A percentile compares a stretch with the other conserved stretches of the same genome.
phyloP scores from a whole-genome alignment of 768 basidiomycete species.

The Suillus placidus region DNA sequence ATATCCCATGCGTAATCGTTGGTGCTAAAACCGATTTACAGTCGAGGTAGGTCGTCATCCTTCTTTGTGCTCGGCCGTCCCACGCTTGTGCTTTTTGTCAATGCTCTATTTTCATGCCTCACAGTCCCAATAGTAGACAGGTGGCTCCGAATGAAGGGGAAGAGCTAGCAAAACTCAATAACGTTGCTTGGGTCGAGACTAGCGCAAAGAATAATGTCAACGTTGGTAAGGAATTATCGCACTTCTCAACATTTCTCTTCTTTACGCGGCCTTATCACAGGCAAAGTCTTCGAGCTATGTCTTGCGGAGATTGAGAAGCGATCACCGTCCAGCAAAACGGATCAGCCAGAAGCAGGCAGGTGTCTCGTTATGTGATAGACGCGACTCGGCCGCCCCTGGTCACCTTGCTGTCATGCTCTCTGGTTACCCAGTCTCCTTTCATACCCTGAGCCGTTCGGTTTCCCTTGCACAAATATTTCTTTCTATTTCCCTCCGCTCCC shows the following conservation, averaged over 20 bases:
- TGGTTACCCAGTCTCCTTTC: conserved; percentile 34
- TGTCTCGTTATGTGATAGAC: conserved; percentile 59
- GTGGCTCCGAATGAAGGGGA: conserved; percentile 76
- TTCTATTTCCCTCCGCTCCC: conserved; percentile 19
- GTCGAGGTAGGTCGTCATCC: conserved; percentile 56
- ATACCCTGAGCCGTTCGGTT: conserved; percentile 32
- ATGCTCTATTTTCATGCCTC: conserved; percentile 33
- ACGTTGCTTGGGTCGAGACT: conserved; percentile 85
- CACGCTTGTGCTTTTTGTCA: conserved; percentile 20
- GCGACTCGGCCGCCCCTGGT: conserved; percentile 2
- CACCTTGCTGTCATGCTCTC: conserved; percentile 25
- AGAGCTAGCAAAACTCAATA: conserved; percentile 68
- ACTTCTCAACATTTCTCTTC: conserved; percentile 7
- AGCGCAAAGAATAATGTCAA: conserved; percentile 87
- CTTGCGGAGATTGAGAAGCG: conserved; percentile 82
- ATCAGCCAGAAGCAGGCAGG: conserved; percentile 44
- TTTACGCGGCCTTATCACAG: conserved; percentile 38
- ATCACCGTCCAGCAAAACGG: conserved; percentile 51
- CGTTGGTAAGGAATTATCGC: conserved; percentile 67
- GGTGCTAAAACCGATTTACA: conserved; percentile 89
- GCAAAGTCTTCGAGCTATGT: conserved; percentile 83
- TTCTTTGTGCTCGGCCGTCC: conserved; percentile 13
- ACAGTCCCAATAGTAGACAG: conserved; percentile 58
- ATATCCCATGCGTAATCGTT: conserved; percentile 92
- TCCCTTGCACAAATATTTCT: conserved; percentile 37